A percentile compares a stretch with the other conserved stretches of the same genome.
phyloP scores from a whole-genome alignment of 2,329 filamentous ascomycete genomes.

The Alternaria conjuncta region DNA sequence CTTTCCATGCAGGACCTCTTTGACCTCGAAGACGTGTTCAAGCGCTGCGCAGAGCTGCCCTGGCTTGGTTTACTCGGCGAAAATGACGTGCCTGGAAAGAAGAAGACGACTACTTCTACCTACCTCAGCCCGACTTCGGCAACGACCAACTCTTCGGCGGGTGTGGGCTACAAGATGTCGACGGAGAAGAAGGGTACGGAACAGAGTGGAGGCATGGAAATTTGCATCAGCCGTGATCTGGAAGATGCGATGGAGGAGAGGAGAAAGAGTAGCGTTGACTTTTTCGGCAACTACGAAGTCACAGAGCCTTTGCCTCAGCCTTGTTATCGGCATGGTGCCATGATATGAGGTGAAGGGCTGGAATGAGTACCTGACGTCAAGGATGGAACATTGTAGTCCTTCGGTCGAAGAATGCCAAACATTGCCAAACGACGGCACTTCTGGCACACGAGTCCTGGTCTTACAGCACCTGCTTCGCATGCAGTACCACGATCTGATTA shows the following conservation, averaged over 20 bases:
- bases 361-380: too few species aligned
- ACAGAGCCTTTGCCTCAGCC: conserved; percentile 44
- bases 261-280: conserved; percentile 42
- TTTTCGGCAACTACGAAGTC: conserved; percentile 45
- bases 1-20: conserved; percentile 47
- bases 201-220: conserved; percentile 46
- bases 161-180: conserved; percentile 44
- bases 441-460: not conserved
- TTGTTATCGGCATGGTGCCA: conserved; percentile 35
- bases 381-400: not conserved
- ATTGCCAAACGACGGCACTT: not conserved
- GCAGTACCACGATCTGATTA: not conserved
- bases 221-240: conserved; percentile 41
- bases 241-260: conserved; percentile 40
- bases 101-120: conserved; percentile 5
- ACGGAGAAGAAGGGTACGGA: conserved; percentile 41
- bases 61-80: conserved; percentile 39
- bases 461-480: not conserved
- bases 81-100: conserved; percentile 23
- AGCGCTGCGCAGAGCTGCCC: conserved; percentile 38
- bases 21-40: conserved; percentile 45
- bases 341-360: conserved; percentile 39
- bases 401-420: not conserved
- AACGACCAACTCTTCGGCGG: conserved; percentile 21
- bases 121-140: conserved; percentile 23